Conservation (phyloP, 495 filamentous ascomycete genomes). For the Arthonia radiata region DNA sequence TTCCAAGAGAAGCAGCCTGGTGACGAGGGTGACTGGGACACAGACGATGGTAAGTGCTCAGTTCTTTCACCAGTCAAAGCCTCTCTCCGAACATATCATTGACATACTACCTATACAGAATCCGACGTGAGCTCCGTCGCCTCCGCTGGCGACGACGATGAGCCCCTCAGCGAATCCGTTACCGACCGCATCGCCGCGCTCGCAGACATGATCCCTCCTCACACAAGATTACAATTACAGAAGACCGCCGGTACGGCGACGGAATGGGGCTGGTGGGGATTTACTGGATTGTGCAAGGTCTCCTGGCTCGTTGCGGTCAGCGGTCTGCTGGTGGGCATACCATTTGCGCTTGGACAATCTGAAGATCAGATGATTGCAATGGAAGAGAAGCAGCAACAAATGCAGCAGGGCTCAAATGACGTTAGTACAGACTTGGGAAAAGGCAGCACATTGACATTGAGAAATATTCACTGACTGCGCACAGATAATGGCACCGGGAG, state of each 20-base stretch:
- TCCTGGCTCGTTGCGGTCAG: slow-evolving; percentile 73
- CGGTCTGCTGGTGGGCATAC: slow-evolving; percentile 71
- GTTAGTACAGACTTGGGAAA: slow-evolving; percentile 19
- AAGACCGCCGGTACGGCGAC: slow-evolving; percentile 29
- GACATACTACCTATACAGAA: slow-evolving; percentile 8
- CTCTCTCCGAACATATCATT: slow-evolving; percentile 10
- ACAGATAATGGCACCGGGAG: too few relatives aligned
- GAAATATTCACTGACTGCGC: too few relatives aligned
- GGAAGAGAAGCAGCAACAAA: slow-evolving; percentile 90
- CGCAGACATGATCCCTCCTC: slow-evolving; percentile 75
- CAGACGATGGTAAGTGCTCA: slow-evolving; percentile 48
- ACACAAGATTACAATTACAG: slow-evolving; percentile 43
- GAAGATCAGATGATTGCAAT: slow-evolving; percentile 91
- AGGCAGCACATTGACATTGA: too few relatives aligned
- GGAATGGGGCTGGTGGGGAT: slow-evolving; percentile 30
- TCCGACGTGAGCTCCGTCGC: slow-evolving; percentile 25
- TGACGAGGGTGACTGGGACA: slow-evolving; percentile 60
- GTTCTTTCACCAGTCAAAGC: slow-evolving; percentile 1
- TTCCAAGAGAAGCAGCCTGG: slow-evolving; percentile 50
- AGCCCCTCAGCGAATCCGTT: slow-evolving; percentile 31
- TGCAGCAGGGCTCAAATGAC: slow-evolving; percentile 57
- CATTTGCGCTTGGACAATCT: slow-evolving; percentile 71
- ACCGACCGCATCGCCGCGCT: slow-evolving; percentile 64
- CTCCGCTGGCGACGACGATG: slow-evolving; percentile 22
- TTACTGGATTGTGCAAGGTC: slow-evolving; percentile 52